These are phyloP conservation scores for Moesziomyces antarcticus DNA, from an alignment of 1,284 basidiomycete species.

Conservation along the genomic window DNA sequence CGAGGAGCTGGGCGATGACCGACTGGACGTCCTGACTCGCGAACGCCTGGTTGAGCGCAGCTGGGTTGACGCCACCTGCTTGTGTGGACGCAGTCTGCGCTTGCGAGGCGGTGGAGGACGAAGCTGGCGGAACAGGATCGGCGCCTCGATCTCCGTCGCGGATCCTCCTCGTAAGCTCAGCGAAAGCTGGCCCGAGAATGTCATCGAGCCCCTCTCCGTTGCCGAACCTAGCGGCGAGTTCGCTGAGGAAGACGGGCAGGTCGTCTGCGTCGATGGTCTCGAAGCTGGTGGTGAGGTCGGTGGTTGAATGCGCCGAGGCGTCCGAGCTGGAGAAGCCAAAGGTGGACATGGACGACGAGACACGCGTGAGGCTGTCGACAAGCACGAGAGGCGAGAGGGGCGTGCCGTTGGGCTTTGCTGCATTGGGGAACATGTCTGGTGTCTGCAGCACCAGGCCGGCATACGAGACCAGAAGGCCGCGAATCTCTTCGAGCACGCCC, in stretches of 20 bases:
- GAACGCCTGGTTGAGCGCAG: conserved; percentile 44
- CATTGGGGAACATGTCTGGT: conserved; percentile 83
- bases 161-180: conserved; percentile 58
- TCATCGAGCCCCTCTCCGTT: conserved; percentile 68
- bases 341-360: conserved; percentile 67
- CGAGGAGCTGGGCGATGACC: conserved; percentile 57
- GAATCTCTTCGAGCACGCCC: conserved; percentile 39
- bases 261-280: conserved; percentile 67
- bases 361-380: conserved; percentile 67
- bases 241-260: conserved; percentile 70
- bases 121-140: conserved; percentile 8
- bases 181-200: conserved; percentile 69
- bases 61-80: conserved; percentile 25
- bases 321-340: conserved; percentile 38
- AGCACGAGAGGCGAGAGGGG: conserved; percentile 73
- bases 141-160: conserved; percentile 49
- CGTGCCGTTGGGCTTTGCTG: conserved; percentile 42
- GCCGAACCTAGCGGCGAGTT: conserved; percentile 69
- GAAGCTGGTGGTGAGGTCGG: conserved; percentile 47
- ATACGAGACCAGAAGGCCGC: conserved; percentile 82
- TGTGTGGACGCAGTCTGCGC: neutral
- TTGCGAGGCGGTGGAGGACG: conserved; percentile 2
- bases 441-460: conserved; percentile 89
- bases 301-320: conserved; percentile 14
- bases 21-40: conserved; percentile 55